Conservation (phyloP, 108 stramenopile genomes). For the Skeletonema menzelii region DNA sequence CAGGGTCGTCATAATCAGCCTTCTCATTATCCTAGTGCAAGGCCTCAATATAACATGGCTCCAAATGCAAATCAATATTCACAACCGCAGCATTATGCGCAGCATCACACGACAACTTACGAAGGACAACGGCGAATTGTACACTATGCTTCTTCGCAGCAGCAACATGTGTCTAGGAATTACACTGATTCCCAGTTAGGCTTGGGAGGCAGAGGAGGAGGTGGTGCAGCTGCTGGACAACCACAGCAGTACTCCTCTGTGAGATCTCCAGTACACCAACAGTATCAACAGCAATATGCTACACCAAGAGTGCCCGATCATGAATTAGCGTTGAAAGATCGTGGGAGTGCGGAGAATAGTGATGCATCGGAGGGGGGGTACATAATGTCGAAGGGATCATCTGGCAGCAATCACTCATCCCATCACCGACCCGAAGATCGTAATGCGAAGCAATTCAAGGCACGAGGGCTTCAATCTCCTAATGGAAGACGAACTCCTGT, state of each 20-base stretch:
- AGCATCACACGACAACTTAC: background rate
- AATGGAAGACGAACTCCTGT: constrained; percentile 39
- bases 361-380: constrained; percentile 20
- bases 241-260: background rate
- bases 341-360: constrained; percentile 43
- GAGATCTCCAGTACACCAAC: background rate
- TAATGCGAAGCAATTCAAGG: constrained; percentile 1
- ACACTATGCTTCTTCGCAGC: background rate
- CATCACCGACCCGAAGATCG: background rate
- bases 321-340: constrained; percentile 28
- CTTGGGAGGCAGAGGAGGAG: constrained; percentile 8
- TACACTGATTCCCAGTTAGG: constrained; percentile 21
- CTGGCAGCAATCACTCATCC: background rate
- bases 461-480: constrained; percentile 11
- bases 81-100: background rate
- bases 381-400: background rate
- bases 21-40: background rate
- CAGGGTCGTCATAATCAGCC: background rate
- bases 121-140: no score
- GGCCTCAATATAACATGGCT: constrained; percentile 4
- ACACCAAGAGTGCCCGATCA: constrained; percentile 15
- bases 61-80: constrained; percentile 11
- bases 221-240: background rate
- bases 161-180: background rate
- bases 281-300: constrained; percentile 2